A percentile compares a stretch with the other conserved stretches of the same genome.
Conservation (phyloP, 2,329 filamentous ascomycete genomes). For the Esteya vermicola region DNA sequence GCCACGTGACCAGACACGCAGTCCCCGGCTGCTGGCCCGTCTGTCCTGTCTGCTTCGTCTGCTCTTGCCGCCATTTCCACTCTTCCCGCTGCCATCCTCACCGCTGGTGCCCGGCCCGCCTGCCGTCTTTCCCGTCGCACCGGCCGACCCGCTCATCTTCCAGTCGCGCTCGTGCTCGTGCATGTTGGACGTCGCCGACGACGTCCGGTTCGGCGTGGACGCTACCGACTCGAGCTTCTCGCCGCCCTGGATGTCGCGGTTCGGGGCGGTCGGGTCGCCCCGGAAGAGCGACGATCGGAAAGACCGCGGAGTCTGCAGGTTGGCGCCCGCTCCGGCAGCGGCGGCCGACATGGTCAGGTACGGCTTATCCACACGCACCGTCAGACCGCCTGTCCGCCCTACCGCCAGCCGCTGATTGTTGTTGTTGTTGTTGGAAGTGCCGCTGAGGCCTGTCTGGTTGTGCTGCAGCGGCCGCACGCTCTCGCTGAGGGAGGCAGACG, state of each 20-base stretch:
- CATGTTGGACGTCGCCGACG: conserved; percentile 18
- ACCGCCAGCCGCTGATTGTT: no score
- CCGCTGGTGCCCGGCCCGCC: no score
- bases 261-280: conserved; percentile 28
- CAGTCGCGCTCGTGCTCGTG: conserved; percentile 20
- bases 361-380: conserved; percentile 44
- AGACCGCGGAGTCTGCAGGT: conserved; percentile 58
- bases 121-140: no score
- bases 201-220: conserved; percentile 52
- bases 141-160: neutral
- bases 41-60: no score
- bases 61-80: no score
- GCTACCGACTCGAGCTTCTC: conserved; percentile 74
- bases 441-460: conserved; percentile 16
- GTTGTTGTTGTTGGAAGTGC: neutral
- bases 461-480: conserved; percentile 63
- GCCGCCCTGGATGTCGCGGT: conserved; percentile 50
- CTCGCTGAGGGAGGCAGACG: conserved; percentile 52
- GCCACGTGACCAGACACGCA: no score
- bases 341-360: conserved; percentile 32
- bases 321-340: conserved; percentile 56
- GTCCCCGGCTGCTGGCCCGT: no score
- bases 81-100: no score
- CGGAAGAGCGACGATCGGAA: conserved; percentile 63
- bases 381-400: conserved; percentile 22